Percentiles rank a stretch among this genome's conserved stretches.
These are phyloP conservation scores for Cryptococcus sp. DNA, from an alignment of 1,284 basidiomycete genomes.

Conservation along the genomic window DNA sequence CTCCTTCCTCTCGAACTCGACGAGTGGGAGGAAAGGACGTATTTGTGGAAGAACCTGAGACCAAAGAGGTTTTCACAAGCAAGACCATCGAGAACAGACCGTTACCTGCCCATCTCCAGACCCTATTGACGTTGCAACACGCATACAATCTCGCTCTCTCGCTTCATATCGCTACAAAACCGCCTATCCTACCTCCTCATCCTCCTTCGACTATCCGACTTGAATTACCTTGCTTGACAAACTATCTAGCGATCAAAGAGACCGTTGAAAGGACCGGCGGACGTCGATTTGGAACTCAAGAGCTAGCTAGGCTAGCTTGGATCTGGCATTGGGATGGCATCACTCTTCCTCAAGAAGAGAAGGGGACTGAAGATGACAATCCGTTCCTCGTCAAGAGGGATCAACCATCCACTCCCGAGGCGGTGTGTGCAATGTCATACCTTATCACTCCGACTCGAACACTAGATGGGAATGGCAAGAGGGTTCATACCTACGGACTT, in stretches of 20 bases:
- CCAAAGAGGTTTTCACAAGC: neutral
- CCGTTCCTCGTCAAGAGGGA: slow-evolving; percentile 26
- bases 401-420: neutral
- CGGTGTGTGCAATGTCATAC: slow-evolving; percentile 27
- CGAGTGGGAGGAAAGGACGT: neutral
- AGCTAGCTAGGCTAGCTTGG: slow-evolving; percentile 46
- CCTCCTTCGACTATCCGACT: slow-evolving; percentile 27
- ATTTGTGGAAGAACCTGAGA: no score
- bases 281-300: slow-evolving; percentile 38
- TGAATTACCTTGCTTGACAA: slow-evolving; percentile 42
- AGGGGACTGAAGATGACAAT: slow-evolving; percentile 25
- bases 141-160: slow-evolving; percentile 47
- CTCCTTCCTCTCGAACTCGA: slow-evolving; percentile 27
- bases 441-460: slow-evolving; percentile 46
- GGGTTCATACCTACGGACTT: slow-evolving; percentile 43
- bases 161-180: slow-evolving; percentile 45
- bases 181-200: slow-evolving; percentile 46
- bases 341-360: slow-evolving; percentile 14
- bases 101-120: slow-evolving; percentile 43
- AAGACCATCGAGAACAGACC: neutral
- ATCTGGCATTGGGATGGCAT: slow-evolving; percentile 47
- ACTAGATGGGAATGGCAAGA: slow-evolving; percentile 31
- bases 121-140: slow-evolving; percentile 40
- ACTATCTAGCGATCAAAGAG: slow-evolving; percentile 36
- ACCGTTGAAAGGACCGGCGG: slow-evolving; percentile 44